phyloP scores from a whole-genome alignment of 345 rosid species.

The Hypericum perforatum region DNA sequence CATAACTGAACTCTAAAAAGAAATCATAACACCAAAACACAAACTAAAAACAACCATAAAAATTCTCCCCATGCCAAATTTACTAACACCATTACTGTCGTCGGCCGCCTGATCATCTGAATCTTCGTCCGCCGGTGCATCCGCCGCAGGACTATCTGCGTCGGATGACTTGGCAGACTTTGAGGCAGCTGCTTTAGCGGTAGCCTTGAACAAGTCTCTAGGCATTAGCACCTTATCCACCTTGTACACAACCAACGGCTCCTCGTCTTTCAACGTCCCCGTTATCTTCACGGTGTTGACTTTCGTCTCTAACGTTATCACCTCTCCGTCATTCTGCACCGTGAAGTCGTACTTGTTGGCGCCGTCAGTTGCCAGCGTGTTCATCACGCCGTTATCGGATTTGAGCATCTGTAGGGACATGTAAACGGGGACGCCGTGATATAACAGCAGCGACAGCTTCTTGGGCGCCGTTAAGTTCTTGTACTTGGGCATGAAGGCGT shows the following conservation, averaged over 20 bases:
- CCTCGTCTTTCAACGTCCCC: constrained; percentile 25
- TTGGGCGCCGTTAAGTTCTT: constrained; percentile 15
- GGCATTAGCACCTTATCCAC: constrained; percentile 20
- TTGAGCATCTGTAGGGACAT: constrained; percentile 21
- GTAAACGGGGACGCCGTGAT: constrained; percentile 24
- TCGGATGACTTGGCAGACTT: constrained; percentile 6
- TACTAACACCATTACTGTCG: background rate
- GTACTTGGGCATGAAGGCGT: constrained; percentile 23
- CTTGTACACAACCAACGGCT: constrained; percentile 20
- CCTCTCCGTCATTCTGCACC: constrained; percentile 23
- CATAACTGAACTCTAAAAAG: no score
- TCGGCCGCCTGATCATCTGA: constrained; percentile 15
- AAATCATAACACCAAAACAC: no score
- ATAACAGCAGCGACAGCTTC: constrained; percentile 15
- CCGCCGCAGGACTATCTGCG: constrained; percentile 1
- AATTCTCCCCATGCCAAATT: no score
- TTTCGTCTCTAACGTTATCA: constrained; percentile 17
- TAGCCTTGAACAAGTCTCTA: constrained; percentile 20
- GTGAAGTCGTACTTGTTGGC: constrained; percentile 22
- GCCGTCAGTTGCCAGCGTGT: constrained; percentile 25
- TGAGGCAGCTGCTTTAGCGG: constrained; percentile 10
- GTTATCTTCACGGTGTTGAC: constrained; percentile 18
- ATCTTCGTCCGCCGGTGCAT: constrained; percentile 6
- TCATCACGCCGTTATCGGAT: constrained; percentile 16
- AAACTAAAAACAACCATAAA: no score